Evolutionary conservation across 345 rosid genomes (phyloP).

Genomic region (Gossypium anomalum): DNA sequence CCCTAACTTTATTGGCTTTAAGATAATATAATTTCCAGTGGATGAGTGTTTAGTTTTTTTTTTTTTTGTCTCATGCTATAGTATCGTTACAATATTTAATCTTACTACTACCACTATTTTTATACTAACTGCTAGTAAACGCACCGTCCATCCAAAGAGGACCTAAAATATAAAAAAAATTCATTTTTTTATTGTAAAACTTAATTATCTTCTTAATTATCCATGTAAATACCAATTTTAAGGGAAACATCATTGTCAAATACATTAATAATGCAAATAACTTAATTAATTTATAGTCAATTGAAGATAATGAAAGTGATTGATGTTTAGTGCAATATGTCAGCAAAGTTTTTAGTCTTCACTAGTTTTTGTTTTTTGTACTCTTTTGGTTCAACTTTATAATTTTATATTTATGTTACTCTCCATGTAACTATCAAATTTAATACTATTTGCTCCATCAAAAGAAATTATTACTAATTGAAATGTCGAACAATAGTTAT

Average conservation of each 20-base stretch:
- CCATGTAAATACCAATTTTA: not conserved
- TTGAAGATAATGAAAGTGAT: conserved; percentile 14
- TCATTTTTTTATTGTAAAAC: no score
- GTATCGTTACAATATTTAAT: no score
- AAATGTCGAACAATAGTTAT: not conserved
- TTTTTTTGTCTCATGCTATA: no score
- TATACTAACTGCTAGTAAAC: no score
- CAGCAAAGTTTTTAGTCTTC: conserved; percentile 1
- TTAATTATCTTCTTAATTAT: not conserved
- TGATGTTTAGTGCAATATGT: not conserved
- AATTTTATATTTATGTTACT: no score
- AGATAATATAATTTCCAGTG: no score
- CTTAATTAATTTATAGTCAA: not conserved
- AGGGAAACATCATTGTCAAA: not conserved
- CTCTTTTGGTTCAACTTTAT: not conserved
- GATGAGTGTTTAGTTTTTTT: no score
- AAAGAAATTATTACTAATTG: not conserved
- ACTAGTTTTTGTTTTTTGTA: not conserved
- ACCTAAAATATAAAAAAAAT: no score
- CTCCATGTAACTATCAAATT: not conserved
- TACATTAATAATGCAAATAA: not conserved
- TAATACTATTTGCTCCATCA: not conserved
- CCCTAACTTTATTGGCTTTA: no score
- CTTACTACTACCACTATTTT: no score
- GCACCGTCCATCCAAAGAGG: accelerated